These are phyloP conservation scores for Paraconiothyrium brasiliense DNA, from an alignment of 2,329 filamentous ascomycete genomes.

Conservation along the genomic window DNA sequence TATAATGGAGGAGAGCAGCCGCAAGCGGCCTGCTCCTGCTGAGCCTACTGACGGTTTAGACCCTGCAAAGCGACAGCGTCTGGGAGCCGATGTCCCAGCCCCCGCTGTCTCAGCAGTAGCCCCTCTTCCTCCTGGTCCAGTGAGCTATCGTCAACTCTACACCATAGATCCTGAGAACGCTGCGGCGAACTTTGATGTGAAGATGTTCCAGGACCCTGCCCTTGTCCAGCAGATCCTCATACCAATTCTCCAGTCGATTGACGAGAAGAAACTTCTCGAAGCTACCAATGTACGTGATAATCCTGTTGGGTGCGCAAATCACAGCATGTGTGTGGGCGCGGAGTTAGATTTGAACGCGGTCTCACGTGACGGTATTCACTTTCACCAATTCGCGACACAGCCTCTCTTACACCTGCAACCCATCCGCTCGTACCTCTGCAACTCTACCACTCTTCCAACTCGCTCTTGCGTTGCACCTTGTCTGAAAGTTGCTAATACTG, in stretches of 20 bases:
- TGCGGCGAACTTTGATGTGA: constrained; percentile 82
- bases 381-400: neutral
- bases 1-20: constrained; percentile 78
- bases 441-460: neutral
- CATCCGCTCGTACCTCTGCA: neutral
- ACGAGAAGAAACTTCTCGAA: constrained; percentile 72
- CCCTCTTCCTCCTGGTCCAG: constrained; percentile 76
- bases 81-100: constrained; percentile 62
- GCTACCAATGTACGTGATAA: constrained; percentile 72
- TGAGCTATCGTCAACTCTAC: constrained; percentile 84
- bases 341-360: neutral
- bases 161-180: constrained; percentile 81
- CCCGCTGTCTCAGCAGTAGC: constrained; percentile 64
- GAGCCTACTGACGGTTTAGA: constrained; percentile 79
- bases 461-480: neutral
- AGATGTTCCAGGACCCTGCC: constrained; percentile 74
- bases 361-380: constrained; percentile 18
- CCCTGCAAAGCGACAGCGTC: constrained; percentile 80
- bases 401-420: neutral
- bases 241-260: constrained; percentile 76
- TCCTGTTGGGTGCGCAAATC: neutral
- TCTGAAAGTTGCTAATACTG: constrained; percentile 26
- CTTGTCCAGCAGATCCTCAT: constrained; percentile 84
- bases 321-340: neutral
- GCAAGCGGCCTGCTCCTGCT: constrained; percentile 77